Conservation (phyloP, 2,329 filamentous ascomycete genomes). For the Ascochyta rabiei region DNA sequence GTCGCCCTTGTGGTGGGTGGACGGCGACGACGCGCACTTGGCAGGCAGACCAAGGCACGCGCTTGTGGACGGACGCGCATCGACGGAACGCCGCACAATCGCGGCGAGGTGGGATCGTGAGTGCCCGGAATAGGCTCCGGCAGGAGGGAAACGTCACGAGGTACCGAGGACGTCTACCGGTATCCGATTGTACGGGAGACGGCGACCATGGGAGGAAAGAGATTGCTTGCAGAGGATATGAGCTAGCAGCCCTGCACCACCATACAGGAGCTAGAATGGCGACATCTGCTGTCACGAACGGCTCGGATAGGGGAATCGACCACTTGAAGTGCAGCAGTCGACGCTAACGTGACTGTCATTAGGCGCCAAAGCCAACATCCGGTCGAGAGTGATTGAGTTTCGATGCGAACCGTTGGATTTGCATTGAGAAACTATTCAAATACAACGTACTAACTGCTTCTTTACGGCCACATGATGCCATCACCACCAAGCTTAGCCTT, state of each 20-base stretch:
- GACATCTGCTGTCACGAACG: background rate
- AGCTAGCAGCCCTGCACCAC: constrained; percentile 1
- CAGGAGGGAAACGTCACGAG: background rate
- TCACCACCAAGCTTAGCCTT: constrained; percentile 24
- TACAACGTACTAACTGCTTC: background rate
- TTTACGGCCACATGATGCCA: constrained; percentile 37
- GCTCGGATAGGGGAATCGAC: background rate
- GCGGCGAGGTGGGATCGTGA: background rate
- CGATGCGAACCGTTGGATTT: background rate
- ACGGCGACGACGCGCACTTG: background rate
- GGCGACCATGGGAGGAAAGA: background rate
- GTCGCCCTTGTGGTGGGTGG: background rate
- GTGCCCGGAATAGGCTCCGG: background rate
- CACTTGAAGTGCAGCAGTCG: background rate
- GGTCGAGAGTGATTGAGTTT: background rate
- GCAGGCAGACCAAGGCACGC: background rate
- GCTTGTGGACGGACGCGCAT: background rate
- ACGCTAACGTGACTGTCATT: background rate
- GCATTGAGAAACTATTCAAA: background rate
- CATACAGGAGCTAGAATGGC: background rate
- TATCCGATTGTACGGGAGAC: background rate
- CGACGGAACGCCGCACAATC: constrained; percentile 1
- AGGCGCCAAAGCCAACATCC: background rate
- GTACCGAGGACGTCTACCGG: background rate
- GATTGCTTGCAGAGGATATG: background rate